These are phyloP conservation scores for Penicillium sp. DNA, from an alignment of 2,329 filamentous ascomycete species.

Conservation along the genomic window DNA sequence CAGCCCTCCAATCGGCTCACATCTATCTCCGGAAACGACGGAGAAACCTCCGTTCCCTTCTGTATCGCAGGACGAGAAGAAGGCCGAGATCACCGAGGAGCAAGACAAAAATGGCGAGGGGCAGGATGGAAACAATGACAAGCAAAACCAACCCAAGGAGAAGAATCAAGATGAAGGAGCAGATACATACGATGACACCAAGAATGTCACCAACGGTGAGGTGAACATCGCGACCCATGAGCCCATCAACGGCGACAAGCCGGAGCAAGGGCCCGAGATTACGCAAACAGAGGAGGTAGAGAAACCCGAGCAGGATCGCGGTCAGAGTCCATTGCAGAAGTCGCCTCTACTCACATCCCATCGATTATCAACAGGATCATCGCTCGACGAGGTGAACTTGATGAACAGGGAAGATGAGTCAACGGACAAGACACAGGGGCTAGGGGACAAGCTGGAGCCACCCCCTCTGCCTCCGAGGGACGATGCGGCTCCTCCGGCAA, in stretches of 20 bases:
- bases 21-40: constrained; percentile 38
- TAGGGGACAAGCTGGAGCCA: constrained; percentile 28
- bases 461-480: constrained; percentile 38
- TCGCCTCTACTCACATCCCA: constrained; percentile 55
- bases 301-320: constrained; percentile 28
- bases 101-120: constrained; percentile 2
- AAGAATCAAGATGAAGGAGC: constrained; percentile 5
- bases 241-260: constrained; percentile 19
- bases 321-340: constrained; percentile 43
- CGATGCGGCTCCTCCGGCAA: constrained; percentile 29
- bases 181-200: constrained; percentile 15
- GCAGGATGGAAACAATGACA: constrained; percentile 9
- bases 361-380: constrained; percentile 54
- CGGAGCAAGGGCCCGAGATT: constrained; percentile 10
- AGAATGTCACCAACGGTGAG: constrained; percentile 11
- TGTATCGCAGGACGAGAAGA: constrained; percentile 28
- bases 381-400: constrained; percentile 67
- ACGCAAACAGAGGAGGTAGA: constrained; percentile 9
- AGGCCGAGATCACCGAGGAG: constrained; percentile 10
- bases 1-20: constrained; percentile 42
- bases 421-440: constrained; percentile 26
- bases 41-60: constrained; percentile 33
- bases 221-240: constrained; percentile 23
- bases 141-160: constrained; percentile 15
- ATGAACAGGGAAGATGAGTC: constrained; percentile 53